These are phyloP conservation scores for Lachancea fermentati DNA, from an alignment of 805 yeast species.

Conservation along the genomic window DNA sequence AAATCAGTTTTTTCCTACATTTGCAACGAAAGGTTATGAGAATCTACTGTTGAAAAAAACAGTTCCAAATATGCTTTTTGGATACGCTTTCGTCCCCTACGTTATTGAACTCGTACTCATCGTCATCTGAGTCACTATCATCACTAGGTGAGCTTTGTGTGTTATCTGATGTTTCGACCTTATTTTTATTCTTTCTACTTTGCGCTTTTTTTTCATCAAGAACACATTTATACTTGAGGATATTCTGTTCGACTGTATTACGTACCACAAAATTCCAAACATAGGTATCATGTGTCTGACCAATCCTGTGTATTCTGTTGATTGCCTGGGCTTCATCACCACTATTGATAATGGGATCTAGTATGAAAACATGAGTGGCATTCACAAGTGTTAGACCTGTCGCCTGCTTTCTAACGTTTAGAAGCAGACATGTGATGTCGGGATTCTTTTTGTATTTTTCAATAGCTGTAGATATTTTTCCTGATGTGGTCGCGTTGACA, in stretches of 20 bases:
- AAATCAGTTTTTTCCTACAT: no score
- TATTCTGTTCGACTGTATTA: constrained; percentile 84
- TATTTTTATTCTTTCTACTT: constrained; percentile 3
- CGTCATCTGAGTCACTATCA: constrained; percentile 16
- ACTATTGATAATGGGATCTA: constrained; percentile 88
- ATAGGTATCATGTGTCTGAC: constrained; percentile 73
- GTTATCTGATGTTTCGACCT: constrained; percentile 1
- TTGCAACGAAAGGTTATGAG: no score
- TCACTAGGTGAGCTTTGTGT: constrained; percentile 3
- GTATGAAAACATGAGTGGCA: constrained; percentile 85
- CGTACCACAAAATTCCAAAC: constrained; percentile 90
- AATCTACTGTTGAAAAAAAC: constrained; percentile 23
- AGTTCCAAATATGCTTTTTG: constrained; percentile 28
- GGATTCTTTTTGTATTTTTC: constrained; percentile 56
- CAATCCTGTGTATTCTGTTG: constrained; percentile 86
- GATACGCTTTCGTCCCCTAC: constrained; percentile 26
- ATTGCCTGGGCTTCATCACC: constrained; percentile 87
- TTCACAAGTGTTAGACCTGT: constrained; percentile 87
- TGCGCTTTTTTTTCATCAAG: constrained; percentile 20
- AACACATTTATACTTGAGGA: constrained; percentile 39
- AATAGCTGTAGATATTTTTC: constrained; percentile 22
- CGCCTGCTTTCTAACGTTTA: constrained; percentile 82
- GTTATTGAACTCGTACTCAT: constrained; percentile 24
- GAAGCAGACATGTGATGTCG: constrained; percentile 70
- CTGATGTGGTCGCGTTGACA: constrained; percentile 42